Evolutionary conservation across 345 rosid species (phyloP), one percentile per base, ranked within the genome.

Genomic region (Citrus unshiu): DNA sequence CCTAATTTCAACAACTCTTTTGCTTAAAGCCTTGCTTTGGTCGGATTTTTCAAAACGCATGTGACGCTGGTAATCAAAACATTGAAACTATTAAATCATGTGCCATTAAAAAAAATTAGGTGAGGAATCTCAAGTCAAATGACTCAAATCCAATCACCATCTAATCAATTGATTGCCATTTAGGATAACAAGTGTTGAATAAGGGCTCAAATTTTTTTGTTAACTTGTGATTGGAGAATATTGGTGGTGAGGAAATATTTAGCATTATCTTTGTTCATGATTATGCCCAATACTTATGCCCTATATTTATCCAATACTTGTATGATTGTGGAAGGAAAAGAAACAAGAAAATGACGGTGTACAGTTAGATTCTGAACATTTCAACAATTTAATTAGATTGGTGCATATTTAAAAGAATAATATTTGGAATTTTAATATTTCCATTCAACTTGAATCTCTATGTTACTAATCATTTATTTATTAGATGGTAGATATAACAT

Each of bases 21-120:
- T 60, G 59, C 68, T 61, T 62, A 22, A 21, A 32, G 60, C 2
- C 30, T 46, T 49, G 25, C 29, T 43, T 63, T 40, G 59, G 43
- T 9, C 34, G 29, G 40, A 49, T 29, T 75, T 71, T 57, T 75
- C 78, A 64, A 64, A 64, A 75, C 2, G 18, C 71, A 74, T 62
- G 59, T 25, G 58, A 54, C 58, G 19, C 22, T 54, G 22, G 29
- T 4, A 0, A 58, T 25, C 68, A 7, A 7, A 6, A 40, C 66
- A n/a, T 22, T 30, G 29, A 63, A 30, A 64, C 71, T 75, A 70
- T 75, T 64, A 1, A 0, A 51, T 21, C 71, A 75, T 49, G 78
- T 75, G 78, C 37, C 22, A 5, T 14, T 32, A 0, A 0, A 29
- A 10, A 22, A 32, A 64, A 13, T 30, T 64, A 0, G 68, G 40